These are phyloP conservation scores for Tubosaeta brunneosetosa DNA, from an alignment of 768 basidiomycete genomes.

Conservation along the genomic window DNA sequence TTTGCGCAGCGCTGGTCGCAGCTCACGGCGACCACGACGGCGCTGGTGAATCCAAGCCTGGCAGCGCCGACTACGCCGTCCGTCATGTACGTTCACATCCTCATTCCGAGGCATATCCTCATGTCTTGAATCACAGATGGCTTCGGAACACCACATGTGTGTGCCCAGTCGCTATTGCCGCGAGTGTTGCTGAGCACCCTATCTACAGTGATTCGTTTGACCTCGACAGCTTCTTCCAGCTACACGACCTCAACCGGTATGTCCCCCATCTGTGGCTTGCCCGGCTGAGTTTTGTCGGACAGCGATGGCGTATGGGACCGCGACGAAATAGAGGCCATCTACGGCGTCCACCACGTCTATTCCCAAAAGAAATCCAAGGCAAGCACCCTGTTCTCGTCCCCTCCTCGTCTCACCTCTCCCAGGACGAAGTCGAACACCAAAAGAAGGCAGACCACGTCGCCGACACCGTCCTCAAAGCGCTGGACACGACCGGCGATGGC, in stretches of 20 bases:
- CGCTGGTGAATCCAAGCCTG: conserved; percentile 51
- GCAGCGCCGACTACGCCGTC: conserved; percentile 61
- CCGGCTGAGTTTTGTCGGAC: neutral
- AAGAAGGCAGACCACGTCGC: conserved; percentile 79
- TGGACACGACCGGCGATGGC: conserved; percentile 78
- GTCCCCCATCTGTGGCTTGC: conserved; percentile 12
- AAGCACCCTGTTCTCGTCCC: neutral
- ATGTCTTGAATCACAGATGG: conserved; percentile 57
- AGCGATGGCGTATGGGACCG: conserved; percentile 81
- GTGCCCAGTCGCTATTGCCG: conserved; percentile 10
- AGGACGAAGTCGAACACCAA: conserved; percentile 77
- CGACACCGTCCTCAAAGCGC: conserved; percentile 54
- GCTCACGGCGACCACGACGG: conserved; percentile 65
- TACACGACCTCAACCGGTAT: conserved; percentile 89
- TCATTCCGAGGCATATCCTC: conserved; percentile 10
- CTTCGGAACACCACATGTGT: conserved; percentile 84
- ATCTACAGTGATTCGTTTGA: conserved; percentile 71
- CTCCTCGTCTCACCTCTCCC: neutral
- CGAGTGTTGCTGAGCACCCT: neutral
- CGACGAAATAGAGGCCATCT: conserved; percentile 91
- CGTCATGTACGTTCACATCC: conserved; percentile 69
- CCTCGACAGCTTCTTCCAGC: conserved; percentile 83
- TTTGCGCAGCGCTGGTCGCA: conserved; percentile 29
- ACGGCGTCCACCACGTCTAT: conserved; percentile 91
- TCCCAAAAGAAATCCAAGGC: conserved; percentile 79